Evolutionary conservation across 176 grass and related monocot species (phyloP).

Genomic region (Puya raimondii): DNA sequence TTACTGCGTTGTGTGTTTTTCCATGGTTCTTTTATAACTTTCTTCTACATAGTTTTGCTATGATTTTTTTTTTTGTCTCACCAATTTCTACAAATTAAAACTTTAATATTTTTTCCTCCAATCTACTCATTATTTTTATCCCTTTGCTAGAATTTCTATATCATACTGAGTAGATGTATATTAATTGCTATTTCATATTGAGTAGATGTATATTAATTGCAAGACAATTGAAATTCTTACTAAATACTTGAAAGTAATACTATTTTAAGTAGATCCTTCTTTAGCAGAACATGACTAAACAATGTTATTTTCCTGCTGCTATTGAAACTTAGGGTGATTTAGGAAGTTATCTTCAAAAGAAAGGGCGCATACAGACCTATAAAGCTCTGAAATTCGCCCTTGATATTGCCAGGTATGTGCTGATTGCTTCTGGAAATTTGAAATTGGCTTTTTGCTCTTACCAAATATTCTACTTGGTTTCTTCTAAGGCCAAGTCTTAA

Average conservation of each 20-base stretch:
- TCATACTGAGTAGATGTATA: neutral
- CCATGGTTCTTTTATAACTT: neutral
- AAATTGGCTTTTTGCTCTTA: neutral
- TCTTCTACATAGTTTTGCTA: neutral
- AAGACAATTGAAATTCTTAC: neutral
- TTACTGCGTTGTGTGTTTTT: neutral
- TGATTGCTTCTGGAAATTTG: neutral
- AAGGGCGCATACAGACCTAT: constrained; percentile 45
- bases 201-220: neutral
- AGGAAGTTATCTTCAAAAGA: constrained; percentile 66
- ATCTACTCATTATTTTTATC: neutral
- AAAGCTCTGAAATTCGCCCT: constrained; percentile 87
- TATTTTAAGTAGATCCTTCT: neutral
- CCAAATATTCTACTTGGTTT: constrained; percentile 10
- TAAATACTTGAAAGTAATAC: neutral
- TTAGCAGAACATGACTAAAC: constrained; percentile 4
- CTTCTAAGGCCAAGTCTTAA: too few relatives aligned
- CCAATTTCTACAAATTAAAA: neutral
- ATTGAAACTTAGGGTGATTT: constrained; percentile 63
- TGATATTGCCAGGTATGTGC: constrained; percentile 75
- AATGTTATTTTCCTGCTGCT: constrained; percentile 15
- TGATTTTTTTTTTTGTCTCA: neutral
- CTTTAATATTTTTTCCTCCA: neutral
- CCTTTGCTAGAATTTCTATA: neutral
- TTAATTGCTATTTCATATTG: neutral